Base-by-base conservation (phyloP, 768 basidiomycete genomes). In the Gloeostereum incarnatum region DNA sequence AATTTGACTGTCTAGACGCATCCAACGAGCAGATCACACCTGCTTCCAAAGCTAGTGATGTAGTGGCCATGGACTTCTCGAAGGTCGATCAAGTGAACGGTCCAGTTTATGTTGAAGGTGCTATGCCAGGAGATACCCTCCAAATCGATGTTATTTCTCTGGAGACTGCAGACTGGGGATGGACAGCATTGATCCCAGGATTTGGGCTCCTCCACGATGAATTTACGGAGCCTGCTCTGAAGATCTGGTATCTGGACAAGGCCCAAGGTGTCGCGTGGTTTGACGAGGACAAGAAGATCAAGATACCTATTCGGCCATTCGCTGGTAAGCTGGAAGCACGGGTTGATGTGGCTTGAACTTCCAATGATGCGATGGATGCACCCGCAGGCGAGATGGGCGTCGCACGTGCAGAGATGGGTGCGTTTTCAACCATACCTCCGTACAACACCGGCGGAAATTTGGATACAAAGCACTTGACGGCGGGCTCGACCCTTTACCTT, bases 311-410 rank as follows among this genome's bases (percentile, higher is more conserved):
- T 5, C 48, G 61, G 24, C 76, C 78, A 11, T 79, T 79, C 53
- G 68, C 73, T 6, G n/a, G n/a, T n/a, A n/a, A n/a, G n/a, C n/a
- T n/a, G n/a, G n/a, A n/a, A n/a, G n/a, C n/a, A n/a, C n/a, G n/a
- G n/a, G n/a, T n/a, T n/a, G n/a, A n/a, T n/a, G n/a, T n/a, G n/a
- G n/a, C n/a, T n/a, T n/a, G n/a, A n/a, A n/a, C n/a, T n/a, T n/a
- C n/a, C n/a, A n/a, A n/a, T n/a, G n/a, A n/a, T n/a, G n/a, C n/a
- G n/a, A n/a, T n/a, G n/a, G n/a, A n/a, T n/a, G n/a, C n/a, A n/a
- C n/a, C n/a, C n/a, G n/a, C n/a, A n/a, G 77, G 78, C 0, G 76
- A 78, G 55, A 76, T 79, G 72, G 76, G 78, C 10, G 70, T 78
- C 13, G 77, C 71, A 14, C 67, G 62, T 16, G 73, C 63, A 11